phyloP scores from a whole-genome alignment of 225 moss, liverwort and hornwort genomes.

The Neckera pumila region DNA sequence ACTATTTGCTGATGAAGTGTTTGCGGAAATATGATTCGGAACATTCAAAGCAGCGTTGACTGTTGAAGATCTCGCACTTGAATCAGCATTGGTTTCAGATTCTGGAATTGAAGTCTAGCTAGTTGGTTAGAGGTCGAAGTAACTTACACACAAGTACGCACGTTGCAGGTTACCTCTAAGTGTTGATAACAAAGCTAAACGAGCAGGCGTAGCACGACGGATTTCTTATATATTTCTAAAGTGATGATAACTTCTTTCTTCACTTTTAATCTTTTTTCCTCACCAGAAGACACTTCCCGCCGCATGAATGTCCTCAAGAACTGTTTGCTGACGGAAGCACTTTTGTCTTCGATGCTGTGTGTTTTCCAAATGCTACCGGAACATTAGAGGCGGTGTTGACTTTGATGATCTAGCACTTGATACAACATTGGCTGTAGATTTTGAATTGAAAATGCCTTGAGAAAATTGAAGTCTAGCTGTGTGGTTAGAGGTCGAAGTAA shows the following conservation, averaged over 20 bases:
- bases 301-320: not conserved
- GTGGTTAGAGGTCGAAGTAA: not conserved
- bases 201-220: slow-evolving; percentile 43
- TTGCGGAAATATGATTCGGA: not conserved
- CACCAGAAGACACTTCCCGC: not conserved
- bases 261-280: not conserved
- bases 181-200: slow-evolving; percentile 58
- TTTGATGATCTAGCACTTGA: not conserved
- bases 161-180: slow-evolving; percentile 51
- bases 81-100: not conserved
- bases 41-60: not conserved
- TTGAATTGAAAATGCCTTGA: not conserved
- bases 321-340: not conserved
- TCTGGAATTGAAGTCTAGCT: not conserved
- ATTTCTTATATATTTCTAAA: slow-evolving; percentile 9
- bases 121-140: not conserved
- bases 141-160: not conserved
- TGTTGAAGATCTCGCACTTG: not conserved
- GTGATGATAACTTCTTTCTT: not conserved
- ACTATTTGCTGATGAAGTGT: not conserved
- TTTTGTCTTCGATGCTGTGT: not conserved
- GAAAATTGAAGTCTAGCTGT: not conserved
- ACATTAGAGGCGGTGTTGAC: not conserved
- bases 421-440: not conserved
- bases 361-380: not conserved